These are phyloP conservation scores for Diplodia sapinea DNA, from an alignment of 2,329 filamentous ascomycete species.

Conservation along the genomic window DNA sequence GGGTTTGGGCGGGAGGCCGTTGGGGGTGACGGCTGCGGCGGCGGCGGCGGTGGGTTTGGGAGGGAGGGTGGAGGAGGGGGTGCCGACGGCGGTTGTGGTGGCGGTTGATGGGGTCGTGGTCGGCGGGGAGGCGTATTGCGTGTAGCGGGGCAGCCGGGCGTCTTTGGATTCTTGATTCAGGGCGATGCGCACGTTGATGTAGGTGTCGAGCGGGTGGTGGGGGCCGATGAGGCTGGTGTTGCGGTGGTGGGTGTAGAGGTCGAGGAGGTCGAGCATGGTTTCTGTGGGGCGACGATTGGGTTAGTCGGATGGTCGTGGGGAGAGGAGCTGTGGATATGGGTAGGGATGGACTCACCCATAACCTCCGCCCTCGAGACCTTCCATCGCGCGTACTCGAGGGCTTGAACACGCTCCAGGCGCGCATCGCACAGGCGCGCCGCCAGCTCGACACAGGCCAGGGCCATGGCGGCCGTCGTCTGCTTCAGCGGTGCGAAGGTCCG, in stretches of 20 bases:
- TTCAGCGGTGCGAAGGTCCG: slow-evolving; percentile 93
- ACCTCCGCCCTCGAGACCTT: slow-evolving; percentile 53
- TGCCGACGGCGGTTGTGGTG: slow-evolving; percentile 46
- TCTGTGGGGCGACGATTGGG: slow-evolving; percentile 56
- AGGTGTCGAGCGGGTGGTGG: slow-evolving; percentile 73
- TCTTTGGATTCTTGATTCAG: slow-evolving; percentile 81
- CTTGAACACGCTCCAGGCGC: slow-evolving; percentile 58
- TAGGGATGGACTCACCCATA: slow-evolving; percentile 45
- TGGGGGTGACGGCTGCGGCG: not conserved
- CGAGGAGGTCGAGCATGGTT: slow-evolving; percentile 86
- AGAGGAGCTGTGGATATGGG: not conserved
- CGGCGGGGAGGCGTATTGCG: slow-evolving; percentile 38
- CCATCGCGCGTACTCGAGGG: slow-evolving; percentile 55
- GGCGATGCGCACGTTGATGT: slow-evolving; percentile 84
- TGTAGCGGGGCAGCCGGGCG: slow-evolving; percentile 53
- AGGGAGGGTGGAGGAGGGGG: slow-evolving; percentile 48
- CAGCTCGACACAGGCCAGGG: slow-evolving; percentile 80
- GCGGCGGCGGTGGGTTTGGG: slow-evolving; percentile 21
- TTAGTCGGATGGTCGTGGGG: not conserved
- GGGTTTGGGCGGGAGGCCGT: slow-evolving; percentile 36
- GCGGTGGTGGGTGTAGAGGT: slow-evolving; percentile 87
- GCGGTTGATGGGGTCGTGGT: slow-evolving; percentile 51
- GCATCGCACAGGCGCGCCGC: slow-evolving; percentile 70
- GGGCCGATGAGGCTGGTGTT: slow-evolving; percentile 75
- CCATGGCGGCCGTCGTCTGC: slow-evolving; percentile 84